phyloP scores from a whole-genome alignment of 176 grass and related monocot species.

The Eremochloa ophiuroides region DNA sequence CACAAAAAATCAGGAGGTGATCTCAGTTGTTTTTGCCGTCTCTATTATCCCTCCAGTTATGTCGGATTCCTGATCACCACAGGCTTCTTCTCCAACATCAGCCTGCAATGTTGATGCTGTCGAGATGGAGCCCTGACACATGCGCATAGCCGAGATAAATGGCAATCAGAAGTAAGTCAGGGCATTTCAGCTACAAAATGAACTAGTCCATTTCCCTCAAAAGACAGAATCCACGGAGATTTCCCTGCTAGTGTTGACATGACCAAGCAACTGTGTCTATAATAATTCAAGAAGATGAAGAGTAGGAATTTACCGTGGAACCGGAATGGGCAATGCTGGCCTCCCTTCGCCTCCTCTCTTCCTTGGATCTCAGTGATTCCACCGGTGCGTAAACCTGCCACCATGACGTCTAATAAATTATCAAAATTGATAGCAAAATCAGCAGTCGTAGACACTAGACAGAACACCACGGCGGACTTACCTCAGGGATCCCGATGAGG shows the following conservation, averaged over 20 bases:
- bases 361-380: constrained; percentile 44
- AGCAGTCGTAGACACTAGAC: neutral
- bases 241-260: too few relatives aligned
- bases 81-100: neutral
- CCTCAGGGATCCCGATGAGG: constrained; percentile 36
- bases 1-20: neutral
- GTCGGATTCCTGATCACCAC: neutral
- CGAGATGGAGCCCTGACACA: constrained; percentile 5
- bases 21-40: neutral
- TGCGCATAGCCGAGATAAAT: neutral
- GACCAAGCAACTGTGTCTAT: neutral
- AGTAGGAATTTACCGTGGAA: constrained; percentile 1
- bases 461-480: neutral
- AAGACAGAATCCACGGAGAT: neutral
- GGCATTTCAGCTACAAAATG: neutral
- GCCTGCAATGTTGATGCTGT: neutral
- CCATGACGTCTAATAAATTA: neutral
- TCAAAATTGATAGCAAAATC: neutral
- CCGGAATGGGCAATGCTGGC: neutral
- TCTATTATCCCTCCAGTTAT: neutral
- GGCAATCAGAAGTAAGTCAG: neutral
- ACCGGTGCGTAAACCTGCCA: constrained; percentile 26
- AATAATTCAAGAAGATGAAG: neutral
- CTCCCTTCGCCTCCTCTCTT: constrained; percentile 29
- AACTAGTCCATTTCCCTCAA: neutral